These are phyloP conservation scores for Podaxis mareebaensis DNA, from an alignment of 768 basidiomycete species.

Conservation along the genomic window DNA sequence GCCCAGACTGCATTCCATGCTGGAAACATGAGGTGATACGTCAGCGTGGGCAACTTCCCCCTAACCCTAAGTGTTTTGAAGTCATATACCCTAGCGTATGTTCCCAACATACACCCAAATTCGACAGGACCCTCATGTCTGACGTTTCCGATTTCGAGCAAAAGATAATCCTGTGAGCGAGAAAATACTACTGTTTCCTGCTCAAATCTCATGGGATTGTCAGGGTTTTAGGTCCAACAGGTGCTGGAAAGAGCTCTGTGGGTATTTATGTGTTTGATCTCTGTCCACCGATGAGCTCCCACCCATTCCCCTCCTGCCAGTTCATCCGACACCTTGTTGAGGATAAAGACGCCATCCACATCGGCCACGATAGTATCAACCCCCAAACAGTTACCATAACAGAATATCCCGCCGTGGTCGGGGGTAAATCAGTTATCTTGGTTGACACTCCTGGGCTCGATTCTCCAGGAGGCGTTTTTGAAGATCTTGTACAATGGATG, in stretches of 20 bases:
- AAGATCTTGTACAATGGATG: not conserved
- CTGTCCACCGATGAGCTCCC: not conserved
- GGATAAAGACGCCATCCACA: not conserved
- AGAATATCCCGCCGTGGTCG: not conserved
- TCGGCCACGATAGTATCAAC: not conserved
- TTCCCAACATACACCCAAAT: not conserved
- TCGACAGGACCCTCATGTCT: not conserved
- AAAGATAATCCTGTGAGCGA: not conserved
- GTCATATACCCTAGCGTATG: not conserved
- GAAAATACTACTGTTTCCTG: not conserved
- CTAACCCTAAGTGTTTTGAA: not conserved
- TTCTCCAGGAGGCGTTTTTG: not conserved
- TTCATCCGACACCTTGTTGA: not conserved
- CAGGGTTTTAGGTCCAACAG: not conserved
- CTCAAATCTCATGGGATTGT: no score
- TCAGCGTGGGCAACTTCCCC: not conserved
- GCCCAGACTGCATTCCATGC: not conserved
- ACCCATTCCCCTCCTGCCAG: not conserved
- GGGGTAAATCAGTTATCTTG: not conserved
- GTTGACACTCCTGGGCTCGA: slow-evolving; percentile 8
- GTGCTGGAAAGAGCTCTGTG: slow-evolving; percentile 3
- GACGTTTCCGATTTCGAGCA: no score
- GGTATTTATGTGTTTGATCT: not conserved
- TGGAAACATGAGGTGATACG: not conserved
- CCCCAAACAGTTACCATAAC: not conserved